Evolutionary conservation across 352 stramenopile species (phyloP), one percentile per base, ranked within the genome.

Genomic region (Phytophthora boehmeriae): DNA sequence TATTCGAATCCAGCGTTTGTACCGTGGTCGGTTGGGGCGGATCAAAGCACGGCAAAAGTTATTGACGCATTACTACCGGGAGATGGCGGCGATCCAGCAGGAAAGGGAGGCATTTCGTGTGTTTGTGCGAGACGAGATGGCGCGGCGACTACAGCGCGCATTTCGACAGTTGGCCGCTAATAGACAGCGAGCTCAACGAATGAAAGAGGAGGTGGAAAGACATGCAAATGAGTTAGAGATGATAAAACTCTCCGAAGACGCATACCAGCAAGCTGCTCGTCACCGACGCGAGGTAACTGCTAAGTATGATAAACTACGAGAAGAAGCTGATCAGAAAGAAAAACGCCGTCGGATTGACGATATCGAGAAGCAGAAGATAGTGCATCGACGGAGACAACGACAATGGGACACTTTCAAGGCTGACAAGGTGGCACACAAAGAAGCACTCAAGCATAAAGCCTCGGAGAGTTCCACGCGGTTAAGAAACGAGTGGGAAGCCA

Each of bases 1-100:
- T 2, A 84, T 90, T 11, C 75, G 70, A 25, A 68, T 92, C 11
- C 83, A 89, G 54, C 75, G 80, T 1, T 65, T 86, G 27, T 93
- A 88, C 55, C 76, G 84, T 19, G 84, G 84, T 13, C 76, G 84
- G 4, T 49, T 78, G 1, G 84, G 72, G 3, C 71, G 84, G 1
- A 73, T 88, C 35, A 34, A 45, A 25, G 70, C 74, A 6, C 68
- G 72, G 1, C 66, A 76, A 9, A 42, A 8, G 2, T 49, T 93
- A 4, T 30, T 92, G 6, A 59, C 54, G 25, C 59, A 75, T 46
- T 93, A 89, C 63, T 80, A 83, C 54, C 36, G 43, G 8, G 82
- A 90, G 53, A 80, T 90, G 75, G 66, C 72, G 20, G 64, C 63
- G 20, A 63, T 93, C 25, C 72, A 88, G 16, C 39, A 58, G 9